phyloP scores from a whole-genome alignment of 164 flowering plant species.

The Vitis vinifera region DNA sequence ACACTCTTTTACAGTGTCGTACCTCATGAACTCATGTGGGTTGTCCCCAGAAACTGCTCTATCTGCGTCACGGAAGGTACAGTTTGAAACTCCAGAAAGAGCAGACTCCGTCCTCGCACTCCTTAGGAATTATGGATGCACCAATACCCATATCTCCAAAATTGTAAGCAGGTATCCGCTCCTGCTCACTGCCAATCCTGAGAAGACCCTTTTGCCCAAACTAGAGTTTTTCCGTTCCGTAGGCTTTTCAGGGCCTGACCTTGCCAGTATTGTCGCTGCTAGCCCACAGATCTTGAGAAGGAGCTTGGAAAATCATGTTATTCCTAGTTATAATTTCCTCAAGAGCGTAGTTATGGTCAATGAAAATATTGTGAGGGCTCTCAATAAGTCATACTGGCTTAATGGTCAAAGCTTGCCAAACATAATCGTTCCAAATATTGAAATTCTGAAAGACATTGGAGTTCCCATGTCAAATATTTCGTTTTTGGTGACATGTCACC shows the following conservation, averaged over 20 bases:
- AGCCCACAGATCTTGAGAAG: conserved; percentile 8
- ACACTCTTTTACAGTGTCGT: conserved; percentile 17
- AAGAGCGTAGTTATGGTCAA: conserved; percentile 13
- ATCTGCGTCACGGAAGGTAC: conserved; percentile 6
- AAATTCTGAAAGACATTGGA: too few relatives aligned
- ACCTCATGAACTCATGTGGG: conserved; percentile 35
- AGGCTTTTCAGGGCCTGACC: conserved; percentile 19
- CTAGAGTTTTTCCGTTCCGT: conserved; percentile 30
- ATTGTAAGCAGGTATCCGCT: conserved; percentile 14
- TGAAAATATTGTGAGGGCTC: conserved; percentile 4
- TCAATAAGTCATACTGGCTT: conserved; percentile 5
- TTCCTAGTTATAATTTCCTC: conserved; percentile 24
- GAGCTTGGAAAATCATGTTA: conserved; percentile 25
- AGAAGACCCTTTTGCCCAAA: conserved; percentile 37
- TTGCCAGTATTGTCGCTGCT: conserved; percentile 6
- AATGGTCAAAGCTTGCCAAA: not conserved
- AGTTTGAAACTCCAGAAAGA: conserved; percentile 15
- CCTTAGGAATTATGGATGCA: conserved; percentile 20
- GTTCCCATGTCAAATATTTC: too few relatives aligned
- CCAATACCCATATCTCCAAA: conserved; percentile 16
- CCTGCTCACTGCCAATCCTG: conserved; percentile 19
- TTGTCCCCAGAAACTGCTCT: conserved; percentile 23
- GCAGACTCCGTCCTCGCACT: conserved; percentile 19
- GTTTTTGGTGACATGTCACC: not conserved
- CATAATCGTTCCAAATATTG: not conserved